These are phyloP conservation scores for Pelargonium citronellum DNA, from an alignment of 441 rosid species.

Conservation along the genomic window DNA sequence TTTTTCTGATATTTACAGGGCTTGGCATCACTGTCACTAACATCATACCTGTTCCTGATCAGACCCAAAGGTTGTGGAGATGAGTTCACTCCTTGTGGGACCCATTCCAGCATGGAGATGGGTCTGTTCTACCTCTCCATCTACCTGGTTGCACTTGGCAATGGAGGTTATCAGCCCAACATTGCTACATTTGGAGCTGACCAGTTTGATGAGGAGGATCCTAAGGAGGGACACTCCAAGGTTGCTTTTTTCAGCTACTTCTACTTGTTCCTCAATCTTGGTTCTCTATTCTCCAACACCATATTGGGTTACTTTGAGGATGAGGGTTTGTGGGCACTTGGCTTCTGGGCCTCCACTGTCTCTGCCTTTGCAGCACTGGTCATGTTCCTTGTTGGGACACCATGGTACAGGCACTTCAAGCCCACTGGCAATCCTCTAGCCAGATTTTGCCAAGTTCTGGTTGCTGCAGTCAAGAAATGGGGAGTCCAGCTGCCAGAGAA, in stretches of 20 bases:
- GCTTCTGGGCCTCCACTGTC: constrained; percentile 81
- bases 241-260: constrained; percentile 91
- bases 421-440: constrained; percentile 86
- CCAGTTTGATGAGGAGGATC: constrained; percentile 87
- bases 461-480: constrained; percentile 71
- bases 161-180: constrained; percentile 91
- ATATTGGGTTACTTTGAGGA: constrained; percentile 83
- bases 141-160: constrained; percentile 80
- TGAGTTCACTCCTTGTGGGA: constrained; percentile 52
- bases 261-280: constrained; percentile 81
- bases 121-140: constrained; percentile 75
- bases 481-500: constrained; percentile 32
- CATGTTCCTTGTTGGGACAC: constrained; percentile 63
- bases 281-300: constrained; percentile 92
- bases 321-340: constrained; percentile 83
- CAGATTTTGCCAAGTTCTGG: constrained; percentile 70
- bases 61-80: constrained; percentile 82
- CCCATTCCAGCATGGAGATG: constrained; percentile 56
- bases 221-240: constrained; percentile 71
- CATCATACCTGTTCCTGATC: constrained; percentile 66
- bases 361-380: constrained; percentile 68
- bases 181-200: constrained; percentile 96
- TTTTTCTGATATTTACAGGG: constrained; percentile 44
- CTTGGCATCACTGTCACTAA: constrained; percentile 57
- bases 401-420: constrained; percentile 69